A percentile compares a stretch with the other conserved stretches of the same genome.
Evolutionary conservation across 176 grass and related monocot genomes (phyloP).

Genomic region (Elymus sibiricus): DNA sequence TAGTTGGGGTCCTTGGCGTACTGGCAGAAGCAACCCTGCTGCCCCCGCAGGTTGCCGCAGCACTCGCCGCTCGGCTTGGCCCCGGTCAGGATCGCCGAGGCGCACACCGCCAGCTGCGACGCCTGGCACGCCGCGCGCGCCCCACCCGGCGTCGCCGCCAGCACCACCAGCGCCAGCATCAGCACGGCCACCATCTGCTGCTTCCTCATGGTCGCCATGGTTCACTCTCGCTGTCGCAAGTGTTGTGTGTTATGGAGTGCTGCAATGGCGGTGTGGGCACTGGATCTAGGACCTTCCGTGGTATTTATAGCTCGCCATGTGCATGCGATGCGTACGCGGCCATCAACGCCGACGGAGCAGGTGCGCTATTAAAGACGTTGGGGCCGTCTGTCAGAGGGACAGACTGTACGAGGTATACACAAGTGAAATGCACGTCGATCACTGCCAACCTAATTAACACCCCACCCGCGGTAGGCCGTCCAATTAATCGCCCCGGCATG

Average conservation of each 20-base stretch:
- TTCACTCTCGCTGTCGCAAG: neutral
- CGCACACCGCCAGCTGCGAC: slow-evolving; percentile 17
- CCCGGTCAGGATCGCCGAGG: neutral
- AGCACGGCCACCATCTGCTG: neutral
- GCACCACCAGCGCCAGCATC: neutral
- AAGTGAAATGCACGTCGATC: too few species aligned
- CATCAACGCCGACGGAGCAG: too few species aligned
- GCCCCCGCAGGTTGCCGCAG: slow-evolving; percentile 25
- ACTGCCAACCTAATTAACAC: too few species aligned
- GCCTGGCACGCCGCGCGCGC: slow-evolving; percentile 11
- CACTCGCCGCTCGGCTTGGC: neutral
- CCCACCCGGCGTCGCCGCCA: neutral
- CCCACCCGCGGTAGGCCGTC: too few species aligned
- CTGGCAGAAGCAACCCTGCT: slow-evolving; percentile 33
- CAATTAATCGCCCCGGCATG: too few species aligned
- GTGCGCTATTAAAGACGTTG: too few species aligned
- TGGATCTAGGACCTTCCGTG: too few species aligned
- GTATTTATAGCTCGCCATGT: too few species aligned
- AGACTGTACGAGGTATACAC: neutral
- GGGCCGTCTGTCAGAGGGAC: too few species aligned
- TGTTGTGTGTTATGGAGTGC: neutral
- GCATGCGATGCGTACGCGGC: too few species aligned
- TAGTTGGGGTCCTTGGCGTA: slow-evolving; percentile 28
- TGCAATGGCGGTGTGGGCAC: too few species aligned
- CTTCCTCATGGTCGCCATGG: neutral